phyloP scores from a whole-genome alignment of 2,329 filamentous ascomycete species.

The Exutisphaerella laricina region DNA sequence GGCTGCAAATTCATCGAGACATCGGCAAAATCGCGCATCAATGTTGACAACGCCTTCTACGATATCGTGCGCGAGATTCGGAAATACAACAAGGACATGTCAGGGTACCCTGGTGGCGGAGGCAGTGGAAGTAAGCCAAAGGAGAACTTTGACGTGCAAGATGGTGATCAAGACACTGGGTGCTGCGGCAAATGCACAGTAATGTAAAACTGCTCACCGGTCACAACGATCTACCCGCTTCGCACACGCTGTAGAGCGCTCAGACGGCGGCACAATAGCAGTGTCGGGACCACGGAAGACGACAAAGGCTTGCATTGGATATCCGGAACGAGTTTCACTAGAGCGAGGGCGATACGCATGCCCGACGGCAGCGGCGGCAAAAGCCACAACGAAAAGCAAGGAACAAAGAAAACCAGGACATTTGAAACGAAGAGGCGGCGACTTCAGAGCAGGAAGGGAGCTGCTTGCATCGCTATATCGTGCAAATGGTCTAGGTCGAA shows the following conservation, averaged over 20 bases:
- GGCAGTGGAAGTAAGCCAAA: constrained; percentile 38
- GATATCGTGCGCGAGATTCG: constrained; percentile 97
- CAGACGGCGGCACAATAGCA: neutral
- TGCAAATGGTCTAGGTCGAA: too few relatives aligned
- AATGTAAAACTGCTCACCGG: constrained; percentile 56
- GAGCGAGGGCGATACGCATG: neutral
- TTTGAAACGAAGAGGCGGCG: neutral
- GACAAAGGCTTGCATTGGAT: constrained; percentile 7
- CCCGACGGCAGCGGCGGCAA: constrained; percentile 1
- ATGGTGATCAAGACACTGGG: constrained; percentile 58
- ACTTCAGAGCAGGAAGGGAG: neutral
- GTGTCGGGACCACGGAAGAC: neutral
- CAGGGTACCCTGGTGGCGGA: constrained; percentile 65
- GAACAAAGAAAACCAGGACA: neutral
- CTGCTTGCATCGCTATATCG: neutral
- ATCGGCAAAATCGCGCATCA: constrained; percentile 95
- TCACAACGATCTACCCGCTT: neutral
- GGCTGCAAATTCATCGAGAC: constrained; percentile 99
- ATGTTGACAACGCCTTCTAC: constrained; percentile 98
- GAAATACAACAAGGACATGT: constrained; percentile 98
- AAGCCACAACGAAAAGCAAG: neutral
- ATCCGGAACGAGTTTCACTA: constrained; percentile 1
- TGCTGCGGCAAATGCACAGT: constrained; percentile 84
- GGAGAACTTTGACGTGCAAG: constrained; percentile 75
- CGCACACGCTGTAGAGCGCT: neutral